Base-by-base conservation (phyloP, 208 protist genomes). In the Jaenimonas drosophilae region DNA sequence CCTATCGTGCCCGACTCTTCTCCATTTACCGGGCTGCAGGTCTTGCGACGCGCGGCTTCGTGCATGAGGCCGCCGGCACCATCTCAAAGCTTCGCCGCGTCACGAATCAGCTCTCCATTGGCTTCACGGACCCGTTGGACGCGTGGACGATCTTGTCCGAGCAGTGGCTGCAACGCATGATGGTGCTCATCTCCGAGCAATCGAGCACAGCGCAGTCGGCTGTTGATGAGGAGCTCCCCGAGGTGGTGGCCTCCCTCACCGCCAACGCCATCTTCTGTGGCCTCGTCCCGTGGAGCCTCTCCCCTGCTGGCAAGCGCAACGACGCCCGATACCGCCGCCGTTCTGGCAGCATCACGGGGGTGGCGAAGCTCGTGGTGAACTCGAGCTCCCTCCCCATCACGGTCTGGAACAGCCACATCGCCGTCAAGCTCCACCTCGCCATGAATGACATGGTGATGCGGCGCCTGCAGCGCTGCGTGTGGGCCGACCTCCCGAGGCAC, bases 1-100 rank as follows among this genome's bases (percentile, higher is more conserved):
- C 70, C 3, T 77, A 70, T 49, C 63, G 54, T 34, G 42, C 50
- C 1, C 60, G 69, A 12, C 19, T 66, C 7, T 83, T 76, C 57
- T 61, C 66, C 14, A 55, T 78, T 34, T 72, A 72, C 49, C 30
- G 33, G n/a, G 62, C 60, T 11, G 55, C 64, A 4, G 62, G 61
- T 34, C 47, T 47, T 2, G 56, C 49, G 7, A 54, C 62, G 39
- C 11, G 34, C 17, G 70, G 70, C 1, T 17, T 31, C 14, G 6
- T 38, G 12, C 21, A 9, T 7, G 40, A 68, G 11, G 62, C 63
- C 4, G 30, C 3, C 2, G 32, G 55, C 37, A 76, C 44, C 4
- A 23, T 64, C 12, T 20, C 32, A 1, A 30, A 32, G 21, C 52
- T 76, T 37, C 36, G 44, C 46, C 17, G 30, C 4, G 47, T 64